These are phyloP conservation scores for Phytophthora crassamura DNA, from an alignment of 352 stramenopile species.

Conservation along the genomic window DNA sequence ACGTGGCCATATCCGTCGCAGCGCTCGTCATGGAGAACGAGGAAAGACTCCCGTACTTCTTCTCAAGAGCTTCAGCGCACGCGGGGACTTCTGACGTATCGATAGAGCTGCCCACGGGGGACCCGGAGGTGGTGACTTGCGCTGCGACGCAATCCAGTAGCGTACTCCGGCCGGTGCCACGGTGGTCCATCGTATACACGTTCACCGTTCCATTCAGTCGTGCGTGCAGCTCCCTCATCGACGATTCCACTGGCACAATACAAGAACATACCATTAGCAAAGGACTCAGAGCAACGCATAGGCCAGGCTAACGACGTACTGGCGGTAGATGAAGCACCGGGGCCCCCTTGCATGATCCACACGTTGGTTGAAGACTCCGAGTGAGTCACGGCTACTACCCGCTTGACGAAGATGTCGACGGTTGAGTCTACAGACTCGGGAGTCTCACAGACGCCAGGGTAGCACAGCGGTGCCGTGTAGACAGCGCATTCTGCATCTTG, in stretches of 20 bases:
- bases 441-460: conserved; percentile 34
- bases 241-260: conserved; percentile 43
- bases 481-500: conserved; percentile 43
- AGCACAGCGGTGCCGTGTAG: conserved; percentile 43
- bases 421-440: conserved; percentile 13
- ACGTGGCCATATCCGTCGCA: conserved; percentile 41
- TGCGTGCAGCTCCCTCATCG: conserved; percentile 34
- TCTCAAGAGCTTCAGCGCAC: conserved; percentile 48
- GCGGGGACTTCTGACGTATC: conserved; percentile 34
- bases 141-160: conserved; percentile 48
- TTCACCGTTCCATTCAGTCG: conserved; percentile 44
- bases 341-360: conserved; percentile 55
- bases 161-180: conserved; percentile 53
- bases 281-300: background rate
- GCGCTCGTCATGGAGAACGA: conserved; percentile 60
- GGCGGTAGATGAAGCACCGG: conserved; percentile 42
- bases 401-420: conserved; percentile 57
- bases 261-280: background rate
- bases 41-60: conserved; percentile 48
- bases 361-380: conserved; percentile 36
- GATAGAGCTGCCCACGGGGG: conserved; percentile 34
- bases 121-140: conserved; percentile 45
- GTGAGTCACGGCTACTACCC: conserved; percentile 31
- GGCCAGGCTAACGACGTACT: conserved; percentile 28
- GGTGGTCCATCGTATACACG: conserved; percentile 67